Percentiles rank a stretch among this genome's conserved stretches.
Evolutionary conservation across 2,329 filamentous ascomycete genomes (phyloP).

Genomic region (Monilinia fructicola): DNA sequence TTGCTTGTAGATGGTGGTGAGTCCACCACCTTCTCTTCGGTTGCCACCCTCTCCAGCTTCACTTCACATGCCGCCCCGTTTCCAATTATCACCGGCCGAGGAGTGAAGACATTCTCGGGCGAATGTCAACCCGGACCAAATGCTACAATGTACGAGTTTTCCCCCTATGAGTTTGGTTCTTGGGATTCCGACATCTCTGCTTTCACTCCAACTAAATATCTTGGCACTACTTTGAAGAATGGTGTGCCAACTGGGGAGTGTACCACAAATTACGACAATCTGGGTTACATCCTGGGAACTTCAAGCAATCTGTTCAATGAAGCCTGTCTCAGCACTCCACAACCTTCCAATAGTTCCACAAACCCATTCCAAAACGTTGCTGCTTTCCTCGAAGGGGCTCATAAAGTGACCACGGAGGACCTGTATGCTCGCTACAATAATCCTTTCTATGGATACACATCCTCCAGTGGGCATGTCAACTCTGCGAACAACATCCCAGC

Average conservation of each 20-base stretch:
- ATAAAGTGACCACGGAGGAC: constrained; percentile 39
- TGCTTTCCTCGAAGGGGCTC: constrained; percentile 38
- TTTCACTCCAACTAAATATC: constrained; percentile 59
- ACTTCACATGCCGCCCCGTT: constrained; percentile 44
- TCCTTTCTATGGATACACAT: constrained; percentile 54
- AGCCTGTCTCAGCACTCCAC: constrained; percentile 26
- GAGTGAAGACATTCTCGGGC: constrained; percentile 41
- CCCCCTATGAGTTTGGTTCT: constrained; percentile 64
- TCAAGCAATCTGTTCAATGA: constrained; percentile 46
- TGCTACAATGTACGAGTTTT: constrained; percentile 64
- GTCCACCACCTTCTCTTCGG: constrained; percentile 32
- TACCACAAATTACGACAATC: constrained; percentile 49
- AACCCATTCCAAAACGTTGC: constrained; percentile 34
- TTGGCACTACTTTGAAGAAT: constrained; percentile 57
- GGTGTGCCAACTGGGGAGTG: constrained; percentile 48
- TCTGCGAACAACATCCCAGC: constrained; percentile 40
- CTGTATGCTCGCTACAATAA: constrained; percentile 56
- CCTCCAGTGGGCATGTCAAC: constrained; percentile 30
- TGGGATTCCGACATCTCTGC: constrained; percentile 60
- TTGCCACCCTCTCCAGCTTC: constrained; percentile 44
- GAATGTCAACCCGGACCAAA: constrained; percentile 47
- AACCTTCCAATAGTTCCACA: constrained; percentile 27
- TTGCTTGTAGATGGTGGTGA: constrained; percentile 26
- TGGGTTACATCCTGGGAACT: constrained; percentile 49
- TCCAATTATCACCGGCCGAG: constrained; percentile 47